Evolutionary conservation across 2,329 filamentous ascomycete genomes (phyloP).

Genomic region (Neonectria coccinea): DNA sequence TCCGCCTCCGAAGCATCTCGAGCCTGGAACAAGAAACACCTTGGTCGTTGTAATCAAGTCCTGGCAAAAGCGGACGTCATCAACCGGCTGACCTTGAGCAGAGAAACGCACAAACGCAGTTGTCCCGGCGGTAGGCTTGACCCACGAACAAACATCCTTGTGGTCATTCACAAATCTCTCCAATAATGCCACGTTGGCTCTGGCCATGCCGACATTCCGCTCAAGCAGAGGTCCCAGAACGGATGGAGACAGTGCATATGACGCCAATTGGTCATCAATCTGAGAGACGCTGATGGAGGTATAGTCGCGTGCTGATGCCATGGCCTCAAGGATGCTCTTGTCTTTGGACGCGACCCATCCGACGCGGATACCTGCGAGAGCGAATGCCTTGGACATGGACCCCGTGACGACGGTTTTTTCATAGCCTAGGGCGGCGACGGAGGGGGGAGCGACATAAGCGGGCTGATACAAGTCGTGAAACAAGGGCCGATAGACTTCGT

Average conservation of each 20-base stretch:
- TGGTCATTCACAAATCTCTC: constrained; percentile 13
- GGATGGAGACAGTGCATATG: constrained; percentile 73
- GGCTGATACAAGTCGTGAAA: constrained; percentile 44
- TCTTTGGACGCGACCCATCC: constrained; percentile 83
- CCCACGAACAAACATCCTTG: constrained; percentile 20
- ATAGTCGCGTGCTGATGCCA: constrained; percentile 78
- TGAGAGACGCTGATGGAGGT: constrained; percentile 86
- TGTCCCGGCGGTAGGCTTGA: constrained; percentile 22
- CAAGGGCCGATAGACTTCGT: constrained; percentile 23
- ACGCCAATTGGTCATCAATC: constrained; percentile 81
- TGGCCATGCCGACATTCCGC: constrained; percentile 58
- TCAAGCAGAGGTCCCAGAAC: constrained; percentile 57
- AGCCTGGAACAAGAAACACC: constrained; percentile 20
- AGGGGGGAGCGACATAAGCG: constrained; percentile 67
- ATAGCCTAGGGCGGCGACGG: constrained; percentile 76
- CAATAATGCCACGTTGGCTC: constrained; percentile 8
- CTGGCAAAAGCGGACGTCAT: constrained; percentile 15
- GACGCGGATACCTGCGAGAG: constrained; percentile 81
- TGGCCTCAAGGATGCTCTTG: constrained; percentile 68
- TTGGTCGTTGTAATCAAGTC: constrained; percentile 15
- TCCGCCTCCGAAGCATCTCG: constrained; percentile 18
- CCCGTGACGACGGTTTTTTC: constrained; percentile 78
- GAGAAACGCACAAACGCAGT: constrained; percentile 21
- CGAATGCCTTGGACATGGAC: constrained; percentile 87
- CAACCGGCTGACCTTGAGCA: neutral